These are phyloP conservation scores for Kwoniella sp. DNA, from an alignment of 768 basidiomycete species.

Conservation along the genomic window DNA sequence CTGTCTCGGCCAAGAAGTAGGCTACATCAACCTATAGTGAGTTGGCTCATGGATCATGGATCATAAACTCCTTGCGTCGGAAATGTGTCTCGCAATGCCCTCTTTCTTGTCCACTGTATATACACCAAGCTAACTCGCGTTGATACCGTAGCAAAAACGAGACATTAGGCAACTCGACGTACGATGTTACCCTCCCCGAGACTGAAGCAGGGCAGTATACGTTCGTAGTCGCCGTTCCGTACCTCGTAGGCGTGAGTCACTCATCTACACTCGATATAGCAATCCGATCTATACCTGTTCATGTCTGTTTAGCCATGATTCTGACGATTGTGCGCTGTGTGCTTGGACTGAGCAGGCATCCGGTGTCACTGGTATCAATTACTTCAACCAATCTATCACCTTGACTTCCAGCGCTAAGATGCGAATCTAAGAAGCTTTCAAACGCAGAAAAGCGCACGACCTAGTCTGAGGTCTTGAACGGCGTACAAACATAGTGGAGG, in stretches of 20 bases:
- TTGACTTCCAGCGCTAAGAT: conserved; percentile 15
- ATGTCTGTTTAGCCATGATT: too few species aligned
- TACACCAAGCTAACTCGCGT: too few species aligned
- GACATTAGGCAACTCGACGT: conserved; percentile 13
- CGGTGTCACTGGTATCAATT: conserved; percentile 18
- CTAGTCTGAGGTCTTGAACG: too few species aligned
- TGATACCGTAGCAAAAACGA: conserved; percentile 10
- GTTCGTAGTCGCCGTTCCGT: conserved; percentile 25
- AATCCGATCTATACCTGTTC: too few species aligned
- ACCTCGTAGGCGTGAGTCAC: conserved; percentile 26
- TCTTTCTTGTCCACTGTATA: too few species aligned
- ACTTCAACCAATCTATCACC: conserved; percentile 22
- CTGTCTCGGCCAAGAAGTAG: conserved; percentile 16
- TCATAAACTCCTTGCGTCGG: too few species aligned
- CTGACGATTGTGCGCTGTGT: too few species aligned
- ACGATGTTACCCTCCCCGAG: conserved; percentile 10
- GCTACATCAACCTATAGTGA: conserved; percentile 26
- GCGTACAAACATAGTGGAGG: too few species aligned
- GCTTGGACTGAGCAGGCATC: conserved; percentile 6
- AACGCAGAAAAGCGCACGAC: too few species aligned
- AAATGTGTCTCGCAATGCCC: too few species aligned
- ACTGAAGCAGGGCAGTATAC: conserved; percentile 8
- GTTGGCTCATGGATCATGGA: conserved; percentile 10
- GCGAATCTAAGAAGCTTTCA: neutral
- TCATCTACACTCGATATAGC: neutral